Evolutionary conservation across 106 monocot genomes (phyloP).

Genomic region (Acorus gramineus): DNA sequence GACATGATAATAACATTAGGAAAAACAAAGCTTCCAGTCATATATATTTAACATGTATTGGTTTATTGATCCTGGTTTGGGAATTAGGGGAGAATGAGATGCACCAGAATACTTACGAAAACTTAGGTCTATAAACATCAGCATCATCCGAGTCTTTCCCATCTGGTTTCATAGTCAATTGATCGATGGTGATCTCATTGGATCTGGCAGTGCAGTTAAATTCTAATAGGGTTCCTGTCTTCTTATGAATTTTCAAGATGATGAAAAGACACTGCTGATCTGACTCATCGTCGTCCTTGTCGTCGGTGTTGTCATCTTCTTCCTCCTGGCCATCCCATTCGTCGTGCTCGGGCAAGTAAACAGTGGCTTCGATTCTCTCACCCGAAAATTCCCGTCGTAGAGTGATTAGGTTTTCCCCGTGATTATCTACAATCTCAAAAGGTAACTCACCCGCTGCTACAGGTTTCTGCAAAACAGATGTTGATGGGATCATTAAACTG

Average conservation of each 20-base stretch:
- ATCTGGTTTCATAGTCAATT: slow-evolving; percentile 34
- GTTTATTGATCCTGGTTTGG: too few species aligned
- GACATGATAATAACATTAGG: too few species aligned
- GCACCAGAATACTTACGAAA: slow-evolving; percentile 37
- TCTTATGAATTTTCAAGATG: slow-evolving; percentile 59
- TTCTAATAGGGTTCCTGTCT: slow-evolving; percentile 40
- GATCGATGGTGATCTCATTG: slow-evolving; percentile 54
- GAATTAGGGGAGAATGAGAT: too few species aligned
- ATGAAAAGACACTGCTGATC: slow-evolving; percentile 39
- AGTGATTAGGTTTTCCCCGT: slow-evolving; percentile 64
- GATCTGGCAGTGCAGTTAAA: slow-evolving; percentile 51
- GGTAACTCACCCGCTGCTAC: slow-evolving; percentile 50
- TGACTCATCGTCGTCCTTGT: slow-evolving; percentile 8
- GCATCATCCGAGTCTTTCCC: slow-evolving; percentile 24
- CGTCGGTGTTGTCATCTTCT: slow-evolving; percentile 16
- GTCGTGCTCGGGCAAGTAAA: slow-evolving; percentile 29
- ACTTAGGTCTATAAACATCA: slow-evolving; percentile 58
- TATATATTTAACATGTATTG: too few species aligned
- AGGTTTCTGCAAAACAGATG: slow-evolving; percentile 20
- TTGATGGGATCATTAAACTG: too few species aligned
- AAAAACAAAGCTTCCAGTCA: too few species aligned
- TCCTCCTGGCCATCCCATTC: slow-evolving; percentile 22
- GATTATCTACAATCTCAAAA: slow-evolving; percentile 72
- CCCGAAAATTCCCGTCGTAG: slow-evolving; percentile 46
- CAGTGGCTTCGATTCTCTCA: slow-evolving; percentile 57